phyloP scores from a whole-genome alignment of 2,329 filamentous ascomycete genomes.

The Claviceps sp. region DNA sequence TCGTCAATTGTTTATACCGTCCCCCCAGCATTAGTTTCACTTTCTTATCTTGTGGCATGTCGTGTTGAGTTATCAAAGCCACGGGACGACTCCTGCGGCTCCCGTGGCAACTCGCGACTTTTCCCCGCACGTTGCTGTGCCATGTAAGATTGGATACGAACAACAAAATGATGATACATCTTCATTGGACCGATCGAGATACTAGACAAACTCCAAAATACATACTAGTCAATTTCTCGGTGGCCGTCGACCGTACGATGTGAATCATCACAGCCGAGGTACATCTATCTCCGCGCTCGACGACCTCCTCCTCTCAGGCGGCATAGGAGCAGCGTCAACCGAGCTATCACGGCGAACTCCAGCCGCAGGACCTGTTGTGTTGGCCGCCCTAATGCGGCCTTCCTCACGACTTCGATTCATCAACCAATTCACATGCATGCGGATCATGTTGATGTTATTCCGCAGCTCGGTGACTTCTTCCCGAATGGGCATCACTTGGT shows the following conservation, averaged over 20 bases:
- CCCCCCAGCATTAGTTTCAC: no score
- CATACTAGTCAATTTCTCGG: no score
- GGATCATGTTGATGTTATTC: constrained; percentile 42
- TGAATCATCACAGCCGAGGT: constrained; percentile 19
- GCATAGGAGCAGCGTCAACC: constrained; percentile 13
- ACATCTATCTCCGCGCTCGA: constrained; percentile 24
- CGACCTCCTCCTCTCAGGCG: constrained; percentile 24
- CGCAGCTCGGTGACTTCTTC: constrained; percentile 48
- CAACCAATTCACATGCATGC: constrained; percentile 47
- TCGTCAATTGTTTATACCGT: background rate
- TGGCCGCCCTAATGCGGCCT: constrained; percentile 25
- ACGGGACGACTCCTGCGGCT: no score
- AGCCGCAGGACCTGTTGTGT: constrained; percentile 18
- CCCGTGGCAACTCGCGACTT: no score
- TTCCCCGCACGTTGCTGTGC: no score
- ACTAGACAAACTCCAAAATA: no score
- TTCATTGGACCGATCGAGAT: no score
- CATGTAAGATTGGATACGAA: background rate
- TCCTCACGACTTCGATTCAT: constrained; percentile 39
- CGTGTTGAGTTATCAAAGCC: background rate
- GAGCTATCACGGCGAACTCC: constrained; percentile 20
- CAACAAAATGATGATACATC: background rate
- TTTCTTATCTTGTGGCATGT: background rate
- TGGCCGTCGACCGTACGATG: no score
- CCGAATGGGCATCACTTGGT: constrained; percentile 47